Evolutionary conservation across 441 rosid species (phyloP).

Genomic region (Gossypium schwendimanii): DNA sequence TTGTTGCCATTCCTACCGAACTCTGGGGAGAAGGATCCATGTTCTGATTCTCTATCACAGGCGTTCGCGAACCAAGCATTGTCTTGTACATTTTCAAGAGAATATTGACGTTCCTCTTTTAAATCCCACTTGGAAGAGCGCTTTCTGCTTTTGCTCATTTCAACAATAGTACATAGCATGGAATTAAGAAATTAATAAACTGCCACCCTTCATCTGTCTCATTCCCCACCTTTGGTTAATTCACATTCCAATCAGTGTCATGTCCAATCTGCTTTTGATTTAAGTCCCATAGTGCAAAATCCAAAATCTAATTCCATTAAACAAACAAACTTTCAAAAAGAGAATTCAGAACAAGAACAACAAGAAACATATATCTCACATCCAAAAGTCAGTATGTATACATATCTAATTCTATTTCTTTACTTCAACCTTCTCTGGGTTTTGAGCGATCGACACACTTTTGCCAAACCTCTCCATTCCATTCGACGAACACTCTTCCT

Average conservation of each 20-base stretch:
- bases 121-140: slow-evolving; percentile 78
- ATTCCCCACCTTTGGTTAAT: not conserved
- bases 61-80: slow-evolving; percentile 38
- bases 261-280: not conserved
- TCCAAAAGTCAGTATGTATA: not conserved
- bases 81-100: slow-evolving; percentile 33
- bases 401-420: not conserved
- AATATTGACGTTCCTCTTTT: slow-evolving; percentile 50
- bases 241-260: not conserved
- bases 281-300: not conserved
- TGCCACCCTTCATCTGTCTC: not conserved
- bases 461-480: not conserved
- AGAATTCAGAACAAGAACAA: not conserved
- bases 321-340: not conserved
- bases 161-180: slow-evolving; percentile 16
- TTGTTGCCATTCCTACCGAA: slow-evolving; percentile 35
- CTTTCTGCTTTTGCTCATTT: slow-evolving; percentile 66
- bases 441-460: not conserved
- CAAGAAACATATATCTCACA: not conserved
- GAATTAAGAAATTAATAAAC: slow-evolving; percentile 14
- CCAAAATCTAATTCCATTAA: not conserved
- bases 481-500: not conserved
- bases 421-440: not conserved
- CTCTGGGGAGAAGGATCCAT: slow-evolving; percentile 39
- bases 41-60: slow-evolving; percentile 42